Evolutionary conservation across 2,329 filamentous ascomycete species (phyloP).

Genomic region (Aureobasidium musti): DNA sequence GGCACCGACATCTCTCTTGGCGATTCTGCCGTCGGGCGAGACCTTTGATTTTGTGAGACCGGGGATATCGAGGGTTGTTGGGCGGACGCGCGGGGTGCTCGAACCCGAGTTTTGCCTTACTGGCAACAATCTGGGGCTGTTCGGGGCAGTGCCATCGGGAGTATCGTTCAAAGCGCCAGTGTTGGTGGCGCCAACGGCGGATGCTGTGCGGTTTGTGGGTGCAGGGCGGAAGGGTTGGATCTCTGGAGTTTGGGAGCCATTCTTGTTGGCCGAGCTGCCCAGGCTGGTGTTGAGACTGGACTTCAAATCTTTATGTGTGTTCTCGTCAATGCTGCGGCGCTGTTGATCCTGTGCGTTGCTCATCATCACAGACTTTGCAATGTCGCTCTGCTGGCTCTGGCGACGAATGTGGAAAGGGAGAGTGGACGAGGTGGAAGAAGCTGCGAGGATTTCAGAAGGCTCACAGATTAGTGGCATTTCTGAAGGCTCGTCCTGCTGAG

Average conservation of each 20-base stretch:
- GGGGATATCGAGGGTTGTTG: constrained; percentile 94
- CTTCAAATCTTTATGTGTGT: constrained; percentile 28
- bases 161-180: constrained; percentile 61
- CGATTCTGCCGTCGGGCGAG: constrained; percentile 92
- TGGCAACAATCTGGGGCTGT: constrained; percentile 62
- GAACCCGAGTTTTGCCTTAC: constrained; percentile 72
- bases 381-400: constrained; percentile 39
- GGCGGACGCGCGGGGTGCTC: constrained; percentile 78
- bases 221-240: constrained; percentile 18
- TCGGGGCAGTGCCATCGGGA: constrained; percentile 62
- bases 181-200: constrained; percentile 8
- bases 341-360: constrained; percentile 33
- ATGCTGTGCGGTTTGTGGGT: constrained; percentile 23
- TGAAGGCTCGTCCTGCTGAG: too few species aligned
- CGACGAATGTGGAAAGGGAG: constrained; percentile 36
- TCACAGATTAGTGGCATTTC: constrained; percentile 31
- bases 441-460: constrained; percentile 22
- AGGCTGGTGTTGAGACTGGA: constrained; percentile 28
- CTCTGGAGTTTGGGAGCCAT: neutral
- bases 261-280: neutral
- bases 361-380: constrained; percentile 39
- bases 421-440: constrained; percentile 26
- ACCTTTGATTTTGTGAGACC: constrained; percentile 94
- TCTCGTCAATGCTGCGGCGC: constrained; percentile 28
- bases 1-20: constrained; percentile 88